These are phyloP conservation scores for Zygoascus ofunaensis DNA, from an alignment of 805 yeast genomes.

Conservation along the genomic window DNA sequence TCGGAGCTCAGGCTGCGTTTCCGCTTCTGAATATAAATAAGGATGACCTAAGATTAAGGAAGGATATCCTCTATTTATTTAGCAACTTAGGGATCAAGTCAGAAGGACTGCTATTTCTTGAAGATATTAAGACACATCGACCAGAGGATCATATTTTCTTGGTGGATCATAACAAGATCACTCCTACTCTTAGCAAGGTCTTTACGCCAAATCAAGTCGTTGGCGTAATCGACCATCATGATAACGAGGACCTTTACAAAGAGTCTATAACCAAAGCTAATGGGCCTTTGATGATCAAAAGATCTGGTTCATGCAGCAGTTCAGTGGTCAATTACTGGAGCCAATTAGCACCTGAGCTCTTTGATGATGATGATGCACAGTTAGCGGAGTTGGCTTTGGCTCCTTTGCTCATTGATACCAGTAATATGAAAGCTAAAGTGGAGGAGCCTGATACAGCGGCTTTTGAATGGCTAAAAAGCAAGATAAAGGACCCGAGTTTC, in stretches of 20 bases:
- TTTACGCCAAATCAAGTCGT: slow-evolving; percentile 39
- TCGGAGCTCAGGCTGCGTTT: slow-evolving; percentile 29
- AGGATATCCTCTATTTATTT: slow-evolving; percentile 57
- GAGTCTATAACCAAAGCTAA: slow-evolving; percentile 29
- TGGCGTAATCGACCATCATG: slow-evolving; percentile 83
- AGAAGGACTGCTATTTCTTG: slow-evolving; percentile 50
- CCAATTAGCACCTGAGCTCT: slow-evolving; percentile 1
- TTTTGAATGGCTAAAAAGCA: slow-evolving; percentile 29
- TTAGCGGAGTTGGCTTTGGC: slow-evolving; percentile 44
- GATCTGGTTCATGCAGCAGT: slow-evolving; percentile 72
- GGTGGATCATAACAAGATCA: slow-evolving; percentile 73
- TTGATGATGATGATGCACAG: slow-evolving; percentile 17
- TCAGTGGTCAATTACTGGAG: slow-evolving; percentile 56
- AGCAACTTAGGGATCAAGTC: slow-evolving; percentile 37
- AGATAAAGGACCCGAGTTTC: slow-evolving; percentile 6
- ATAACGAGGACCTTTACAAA: slow-evolving; percentile 46
- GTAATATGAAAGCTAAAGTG: slow-evolving; percentile 51
- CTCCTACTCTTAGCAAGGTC: slow-evolving; percentile 39
- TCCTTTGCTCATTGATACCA: slow-evolving; percentile 71
- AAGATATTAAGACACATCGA: slow-evolving; percentile 42
- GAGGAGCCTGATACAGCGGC: slow-evolving; percentile 49
- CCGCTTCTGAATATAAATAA: slow-evolving; percentile 72
- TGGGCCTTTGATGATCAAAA: slow-evolving; percentile 51
- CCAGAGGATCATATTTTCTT: slow-evolving; percentile 39
- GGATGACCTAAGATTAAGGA: slow-evolving; percentile 56